These are phyloP conservation scores for Kluyveromyces marxianus DNA, from an alignment of 1,139 yeast genomes.

Conservation along the genomic window DNA sequence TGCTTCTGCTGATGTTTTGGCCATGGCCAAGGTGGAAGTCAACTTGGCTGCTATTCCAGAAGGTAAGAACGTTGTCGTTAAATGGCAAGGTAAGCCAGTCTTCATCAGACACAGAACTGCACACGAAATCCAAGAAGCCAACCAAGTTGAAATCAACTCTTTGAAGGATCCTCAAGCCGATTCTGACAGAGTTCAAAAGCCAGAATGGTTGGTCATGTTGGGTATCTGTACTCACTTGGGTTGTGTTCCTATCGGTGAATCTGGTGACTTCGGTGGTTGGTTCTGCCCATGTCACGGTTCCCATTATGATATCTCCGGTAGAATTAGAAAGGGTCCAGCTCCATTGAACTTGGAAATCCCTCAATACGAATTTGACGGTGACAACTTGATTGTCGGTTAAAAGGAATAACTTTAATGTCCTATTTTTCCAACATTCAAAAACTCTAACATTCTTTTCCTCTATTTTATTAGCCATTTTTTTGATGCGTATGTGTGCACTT, in stretches of 20 bases:
- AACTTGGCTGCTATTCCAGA: conserved; percentile 90
- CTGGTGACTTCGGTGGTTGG: conserved; percentile 99
- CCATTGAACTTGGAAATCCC: conserved; percentile 98
- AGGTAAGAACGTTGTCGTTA: conserved; percentile 96
- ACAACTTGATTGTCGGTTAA: conserved; percentile 78
- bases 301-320: conserved; percentile 98
- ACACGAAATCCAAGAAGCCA: conserved; percentile 91
- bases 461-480: neutral
- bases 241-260: conserved; percentile 99
- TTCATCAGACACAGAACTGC: conserved; percentile 98
- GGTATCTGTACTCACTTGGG: conserved; percentile 99
- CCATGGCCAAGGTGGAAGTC: conserved; percentile 99
- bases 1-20: conserved; percentile 98
- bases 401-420: neutral
- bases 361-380: conserved; percentile 75
- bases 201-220: conserved; percentile 98
- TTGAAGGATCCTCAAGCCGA: conserved; percentile 95
- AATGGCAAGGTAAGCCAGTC: conserved; percentile 99
- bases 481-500: neutral
- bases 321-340: conserved; percentile 99
- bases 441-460: neutral
- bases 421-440: too few species aligned
- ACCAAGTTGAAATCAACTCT: conserved; percentile 58
- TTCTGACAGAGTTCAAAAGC: conserved; percentile 88
- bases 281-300: conserved; percentile 99